phyloP scores from a whole-genome alignment of 495 filamentous ascomycete species.

The Apiosordaria backusii region DNA sequence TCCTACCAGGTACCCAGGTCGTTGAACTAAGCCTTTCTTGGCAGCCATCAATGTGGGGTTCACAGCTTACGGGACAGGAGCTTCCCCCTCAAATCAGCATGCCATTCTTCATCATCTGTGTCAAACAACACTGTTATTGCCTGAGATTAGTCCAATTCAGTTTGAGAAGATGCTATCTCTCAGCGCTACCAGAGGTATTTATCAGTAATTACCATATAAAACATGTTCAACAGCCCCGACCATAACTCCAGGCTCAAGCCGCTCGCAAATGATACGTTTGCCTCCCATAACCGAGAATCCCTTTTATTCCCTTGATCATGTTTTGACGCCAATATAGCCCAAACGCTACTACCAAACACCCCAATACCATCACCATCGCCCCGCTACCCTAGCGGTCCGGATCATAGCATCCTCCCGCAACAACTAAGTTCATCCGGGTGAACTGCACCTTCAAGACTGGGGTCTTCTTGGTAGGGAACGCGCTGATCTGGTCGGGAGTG shows the following conservation, averaged over 20 bases:
- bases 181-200: background rate
- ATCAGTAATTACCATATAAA: background rate
- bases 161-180: background rate
- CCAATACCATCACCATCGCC: background rate
- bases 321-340: background rate
- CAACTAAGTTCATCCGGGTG: slow-evolving; percentile 85
- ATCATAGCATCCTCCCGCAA: slow-evolving; percentile 80
- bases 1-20: background rate
- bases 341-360: background rate
- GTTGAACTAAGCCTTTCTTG: slow-evolving; percentile 22
- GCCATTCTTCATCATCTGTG: background rate
- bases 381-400: slow-evolving; percentile 36
- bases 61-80: slow-evolving; percentile 1
- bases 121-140: background rate
- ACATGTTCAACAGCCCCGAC: background rate
- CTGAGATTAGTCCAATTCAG: too few species aligned
- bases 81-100: background rate
- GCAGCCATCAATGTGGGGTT: slow-evolving; percentile 23
- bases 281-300: background rate
- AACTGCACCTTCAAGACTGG: slow-evolving; percentile 92
- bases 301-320: background rate
- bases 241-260: background rate
- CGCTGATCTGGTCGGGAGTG: slow-evolving; percentile 86
- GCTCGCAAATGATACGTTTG: background rate
- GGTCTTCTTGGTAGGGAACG: slow-evolving; percentile 92